phyloP scores from a whole-genome alignment of 768 basidiomycete genomes.

The Mycena kentingensis region DNA sequence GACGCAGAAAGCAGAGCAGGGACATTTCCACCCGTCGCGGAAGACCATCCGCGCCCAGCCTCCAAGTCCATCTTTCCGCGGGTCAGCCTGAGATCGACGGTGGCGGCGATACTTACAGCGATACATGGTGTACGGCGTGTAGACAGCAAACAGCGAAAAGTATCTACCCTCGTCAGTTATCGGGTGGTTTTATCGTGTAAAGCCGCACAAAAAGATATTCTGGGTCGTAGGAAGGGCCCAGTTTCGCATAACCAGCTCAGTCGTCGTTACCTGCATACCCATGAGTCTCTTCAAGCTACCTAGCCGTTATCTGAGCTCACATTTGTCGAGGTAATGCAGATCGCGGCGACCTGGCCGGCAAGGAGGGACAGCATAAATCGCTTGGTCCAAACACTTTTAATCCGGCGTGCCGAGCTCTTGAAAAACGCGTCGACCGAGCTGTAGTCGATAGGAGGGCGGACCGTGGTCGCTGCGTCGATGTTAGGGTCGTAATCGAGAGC shows the following conservation, averaged over 20 bases:
- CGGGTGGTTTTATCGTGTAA: background rate
- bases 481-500: background rate
- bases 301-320: constrained; percentile 34
- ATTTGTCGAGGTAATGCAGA: constrained; percentile 89
- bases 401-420: constrained; percentile 56
- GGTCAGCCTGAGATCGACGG: background rate
- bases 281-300: background rate
- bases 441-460: constrained; percentile 72
- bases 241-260: constrained; percentile 67
- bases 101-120: constrained; percentile 55
- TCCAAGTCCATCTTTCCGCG: constrained; percentile 67
- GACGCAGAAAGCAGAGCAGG: background rate
- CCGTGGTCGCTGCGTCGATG: too few relatives aligned
- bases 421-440: constrained; percentile 58
- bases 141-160: constrained; percentile 70
- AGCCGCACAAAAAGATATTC: constrained; percentile 74
- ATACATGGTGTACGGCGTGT: constrained; percentile 90
- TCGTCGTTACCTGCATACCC: constrained; percentile 53
- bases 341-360: constrained; percentile 79
- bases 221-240: constrained; percentile 82
- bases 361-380: constrained; percentile 70
- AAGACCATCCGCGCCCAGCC: constrained; percentile 78
- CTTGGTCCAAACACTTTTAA: constrained; percentile 77
- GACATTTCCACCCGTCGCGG: constrained; percentile 88
- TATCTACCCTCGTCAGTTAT: constrained; percentile 50